Evolutionary conservation across 208 protist species (phyloP), one percentile per base, ranked within the genome.

Genomic region (Acanthamoeba royreba): DNA sequence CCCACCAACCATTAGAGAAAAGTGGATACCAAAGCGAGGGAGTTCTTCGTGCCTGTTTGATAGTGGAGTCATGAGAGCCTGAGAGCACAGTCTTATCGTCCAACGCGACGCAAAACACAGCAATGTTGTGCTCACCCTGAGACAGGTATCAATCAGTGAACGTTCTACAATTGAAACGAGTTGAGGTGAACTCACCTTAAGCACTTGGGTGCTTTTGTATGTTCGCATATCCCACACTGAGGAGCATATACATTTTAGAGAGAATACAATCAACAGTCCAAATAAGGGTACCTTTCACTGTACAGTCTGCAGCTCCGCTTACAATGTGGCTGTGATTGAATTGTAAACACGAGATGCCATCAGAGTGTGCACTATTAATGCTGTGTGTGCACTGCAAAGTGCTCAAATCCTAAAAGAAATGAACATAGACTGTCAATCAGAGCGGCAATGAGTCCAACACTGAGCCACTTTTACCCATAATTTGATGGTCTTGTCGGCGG

Each of bases 1-100:
- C 11, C 13, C 31, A 79, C 31, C n/a, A 28, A 79, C 33, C 11
- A 11, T 42, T 28, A n/a, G 15, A 79, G 31, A 42, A 79, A 42
- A 28, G 31, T 79, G 19, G 15, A 79, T 40, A 79, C 11, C 13
- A 28, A 42, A 40, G 15, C n/a, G 31, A 79, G 22, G 25, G 22
- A 61, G 25, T 61, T n/a, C n/a, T n/a, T n/a, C n/a, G n/a, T n/a
- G 31, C 66, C 66, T 79, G 17, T 28, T 43, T 52, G 52, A 88
- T 8, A 4, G 79, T 88, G 31, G 79, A 88, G 35, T 88, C 79
- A 38, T 66, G 79, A 31, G 79, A 52, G 28, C 79, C 79, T 7
- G 79, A 88, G 8, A 88, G n/a, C 28, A 88, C 79, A n/a, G 45
- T 66, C 8, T 88, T 88, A 38, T 88, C 79, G 52, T 88, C 79